These are phyloP conservation scores for Trichosporon coremiiforme DNA, from an alignment of 1,284 basidiomycete genomes.

Conservation along the genomic window DNA sequence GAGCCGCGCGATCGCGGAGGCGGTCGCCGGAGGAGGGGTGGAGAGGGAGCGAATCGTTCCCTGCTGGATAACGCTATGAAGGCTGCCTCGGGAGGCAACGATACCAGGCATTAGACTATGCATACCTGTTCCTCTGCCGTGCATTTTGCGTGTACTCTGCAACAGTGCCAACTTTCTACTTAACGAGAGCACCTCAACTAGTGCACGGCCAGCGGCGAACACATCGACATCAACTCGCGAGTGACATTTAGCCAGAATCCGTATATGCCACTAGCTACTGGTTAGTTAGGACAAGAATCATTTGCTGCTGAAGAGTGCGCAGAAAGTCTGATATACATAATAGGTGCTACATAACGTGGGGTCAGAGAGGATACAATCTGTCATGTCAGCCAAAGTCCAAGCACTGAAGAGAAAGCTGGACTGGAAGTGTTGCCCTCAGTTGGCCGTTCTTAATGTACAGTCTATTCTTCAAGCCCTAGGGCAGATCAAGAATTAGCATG, in stretches of 20 bases:
- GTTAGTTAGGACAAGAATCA: not conserved
- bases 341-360: not conserved
- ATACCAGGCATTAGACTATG: conserved; percentile 20
- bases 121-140: conserved; percentile 16
- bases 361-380: not conserved
- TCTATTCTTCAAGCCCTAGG: conserved; percentile 13
- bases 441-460: conserved; percentile 19
- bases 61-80: not conserved
- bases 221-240: too few species aligned
- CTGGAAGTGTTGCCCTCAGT: conserved; percentile 10
- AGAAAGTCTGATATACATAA: not conserved
- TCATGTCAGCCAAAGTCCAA: not conserved
- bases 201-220: too few species aligned
- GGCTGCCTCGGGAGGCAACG: not conserved
- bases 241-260: too few species aligned
- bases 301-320: not conserved
- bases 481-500: conserved; percentile 17
- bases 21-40: conserved; percentile 4
- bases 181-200: too few species aligned
- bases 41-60: not conserved
- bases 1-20: conserved; percentile 19
- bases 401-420: not conserved
- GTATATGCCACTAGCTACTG: too few species aligned
- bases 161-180: too few species aligned
- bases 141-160: not conserved